phyloP scores from a whole-genome alignment of 345 rosid genomes.

The Noccaea bulbosa region DNA sequence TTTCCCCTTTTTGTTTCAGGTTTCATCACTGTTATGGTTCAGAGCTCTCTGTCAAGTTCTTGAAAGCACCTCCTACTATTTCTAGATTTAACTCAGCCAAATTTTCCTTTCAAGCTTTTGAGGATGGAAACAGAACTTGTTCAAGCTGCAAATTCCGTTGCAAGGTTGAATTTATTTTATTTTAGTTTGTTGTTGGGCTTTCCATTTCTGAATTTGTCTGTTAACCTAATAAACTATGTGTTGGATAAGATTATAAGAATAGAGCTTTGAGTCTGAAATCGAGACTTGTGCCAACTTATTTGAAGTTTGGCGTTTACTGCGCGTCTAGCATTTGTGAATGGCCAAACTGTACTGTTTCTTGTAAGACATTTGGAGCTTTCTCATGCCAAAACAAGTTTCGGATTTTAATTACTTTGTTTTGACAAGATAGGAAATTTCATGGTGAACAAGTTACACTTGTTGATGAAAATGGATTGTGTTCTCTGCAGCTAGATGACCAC shows the following conservation, averaged over 20 bases:
- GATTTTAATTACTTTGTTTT: not conserved
- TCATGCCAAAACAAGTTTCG: not conserved
- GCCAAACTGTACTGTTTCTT: constrained; percentile 7
- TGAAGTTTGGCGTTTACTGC: constrained; percentile 1
- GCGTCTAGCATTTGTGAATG: constrained; percentile 18
- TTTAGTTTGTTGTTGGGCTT: not conserved
- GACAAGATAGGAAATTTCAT: not conserved
- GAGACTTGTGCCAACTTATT: not conserved
- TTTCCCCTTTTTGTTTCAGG: constrained; percentile 46
- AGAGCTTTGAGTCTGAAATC: constrained; percentile 11
- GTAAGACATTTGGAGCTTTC: constrained; percentile 6
- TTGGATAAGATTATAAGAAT: constrained; percentile 8
- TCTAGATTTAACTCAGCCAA: constrained; percentile 67
- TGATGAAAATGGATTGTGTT: constrained; percentile 23
- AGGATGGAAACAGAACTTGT: constrained; percentile 57
- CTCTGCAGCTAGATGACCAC: constrained; percentile 72
- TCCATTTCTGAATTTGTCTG: not conserved
- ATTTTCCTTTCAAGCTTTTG: constrained; percentile 66
- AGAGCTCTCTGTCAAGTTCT: constrained; percentile 62
- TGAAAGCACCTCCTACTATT: constrained; percentile 60
- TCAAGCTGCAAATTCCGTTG: constrained; percentile 62
- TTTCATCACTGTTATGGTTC: constrained; percentile 45
- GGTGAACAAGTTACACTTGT: constrained; percentile 1
- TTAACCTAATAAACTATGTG: not conserved
- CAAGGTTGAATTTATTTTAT: constrained; percentile 54